Base-by-base conservation (phyloP, 2,329 filamentous ascomycete genomes). In the Kalmusia sp. region DNA sequence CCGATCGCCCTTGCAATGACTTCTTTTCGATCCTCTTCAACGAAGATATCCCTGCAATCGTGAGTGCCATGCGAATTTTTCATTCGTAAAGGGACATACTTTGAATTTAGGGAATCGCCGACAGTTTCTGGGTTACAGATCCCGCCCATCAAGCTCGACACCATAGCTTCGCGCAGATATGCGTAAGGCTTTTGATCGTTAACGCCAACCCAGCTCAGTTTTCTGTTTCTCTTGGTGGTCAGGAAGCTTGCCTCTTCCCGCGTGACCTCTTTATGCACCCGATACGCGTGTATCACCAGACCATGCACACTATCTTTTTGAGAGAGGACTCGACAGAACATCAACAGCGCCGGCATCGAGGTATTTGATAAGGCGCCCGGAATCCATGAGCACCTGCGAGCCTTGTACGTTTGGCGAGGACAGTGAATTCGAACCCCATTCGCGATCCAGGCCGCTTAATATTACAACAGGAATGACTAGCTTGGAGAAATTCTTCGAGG, bases 101-200 rank as follows among this genome's bases (percentile, higher is more conserved):
- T 83, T 79, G 74, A 82, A 75, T 78, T 88, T 76, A 77, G 83
- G 74, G 77, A 88, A 77, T 77, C 91, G 77, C 79, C 81, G 46
- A 75, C 80, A 68, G 77, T 87, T 77, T 81, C 86, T 69, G 77
- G 84, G 58, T 89, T 90, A 74, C 93, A 96, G 49, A 96, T 96
- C 31, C 91, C 87, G 66, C 88, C 89, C 90, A 96, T 95, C 52
- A 97, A 82, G 51, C 88, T 88, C 1, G 92, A 95, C 4, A 97
- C 93, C 92, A 97, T 96, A 44, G 90, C 91, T 77, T 97, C 93
- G 55, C 93, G 84, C 49, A 97, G 78, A 75, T 96, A 96, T 14
- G 91, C 88, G 76, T 92, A 96, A 1, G 92, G 92, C 70, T 93
- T 89, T 63, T 91, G 85, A 62, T 93, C 90, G 67, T 91, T 86